phyloP scores from a whole-genome alignment of 345 rosid species.

The Kandelia obovata region DNA sequence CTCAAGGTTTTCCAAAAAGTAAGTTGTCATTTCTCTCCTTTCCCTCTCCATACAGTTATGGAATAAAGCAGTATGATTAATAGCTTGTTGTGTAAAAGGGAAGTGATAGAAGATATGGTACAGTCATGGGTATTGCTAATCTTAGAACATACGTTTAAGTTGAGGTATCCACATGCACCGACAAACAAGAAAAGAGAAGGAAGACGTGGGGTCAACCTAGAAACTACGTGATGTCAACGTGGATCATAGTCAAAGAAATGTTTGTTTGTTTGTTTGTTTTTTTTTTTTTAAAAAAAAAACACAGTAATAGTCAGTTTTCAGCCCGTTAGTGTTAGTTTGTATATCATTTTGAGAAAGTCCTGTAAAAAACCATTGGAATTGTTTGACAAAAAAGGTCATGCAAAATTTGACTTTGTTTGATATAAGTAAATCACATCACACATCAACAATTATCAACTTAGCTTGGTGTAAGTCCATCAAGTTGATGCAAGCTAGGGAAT shows the following conservation, averaged over 20 bases:
- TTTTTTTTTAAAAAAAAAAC: too few relatives aligned
- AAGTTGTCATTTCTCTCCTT: conserved; percentile 1
- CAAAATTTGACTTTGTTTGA: conserved; percentile 32
- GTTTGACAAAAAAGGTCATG: conserved; percentile 19
- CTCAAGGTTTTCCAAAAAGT: conserved; percentile 17
- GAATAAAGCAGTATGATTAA: conserved; percentile 25
- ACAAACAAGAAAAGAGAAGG: conserved; percentile 1
- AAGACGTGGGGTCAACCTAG: conserved; percentile 21
- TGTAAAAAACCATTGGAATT: conserved; percentile 15
- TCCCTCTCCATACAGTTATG: conserved; percentile 26
- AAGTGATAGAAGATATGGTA: conserved; percentile 35
- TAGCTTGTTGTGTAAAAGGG: conserved; percentile 29
- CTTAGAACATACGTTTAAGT: conserved; percentile 15
- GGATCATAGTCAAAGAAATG: not conserved
- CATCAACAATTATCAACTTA: conserved; percentile 23
- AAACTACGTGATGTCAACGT: conserved; percentile 9
- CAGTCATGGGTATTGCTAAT: conserved; percentile 31
- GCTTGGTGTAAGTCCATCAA: conserved; percentile 35
- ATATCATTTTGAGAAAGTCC: not conserved
- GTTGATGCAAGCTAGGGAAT: not conserved
- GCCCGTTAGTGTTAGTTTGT: not conserved
- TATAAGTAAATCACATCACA: conserved; percentile 21
- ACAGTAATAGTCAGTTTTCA: too few relatives aligned
- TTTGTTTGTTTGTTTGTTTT: not conserved
- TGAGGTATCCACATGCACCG: conserved; percentile 26